A percentile compares a stretch with the other conserved stretches of the same genome.
These are phyloP conservation scores for Amorphotheca resinae DNA, from an alignment of 495 filamentous ascomycete species.

Conservation along the genomic window DNA sequence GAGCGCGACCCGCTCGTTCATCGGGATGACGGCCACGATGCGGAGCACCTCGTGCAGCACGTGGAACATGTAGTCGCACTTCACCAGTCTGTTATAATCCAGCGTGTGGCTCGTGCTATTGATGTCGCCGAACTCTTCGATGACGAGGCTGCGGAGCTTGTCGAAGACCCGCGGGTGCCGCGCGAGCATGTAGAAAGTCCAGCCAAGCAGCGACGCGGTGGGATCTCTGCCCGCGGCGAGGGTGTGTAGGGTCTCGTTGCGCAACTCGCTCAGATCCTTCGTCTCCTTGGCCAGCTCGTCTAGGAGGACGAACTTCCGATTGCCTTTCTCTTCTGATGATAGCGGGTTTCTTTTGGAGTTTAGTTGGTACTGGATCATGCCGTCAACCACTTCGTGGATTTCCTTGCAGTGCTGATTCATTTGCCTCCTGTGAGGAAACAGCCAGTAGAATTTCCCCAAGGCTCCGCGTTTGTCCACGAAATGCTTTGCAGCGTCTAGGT, in stretches of 20 bases:
- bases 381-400: slow-evolving; percentile 39
- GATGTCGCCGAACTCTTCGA: slow-evolving; percentile 22
- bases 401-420: slow-evolving; percentile 31
- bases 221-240: slow-evolving; percentile 33
- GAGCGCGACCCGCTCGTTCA: slow-evolving; percentile 25
- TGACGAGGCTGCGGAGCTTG: slow-evolving; percentile 3
- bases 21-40: slow-evolving; percentile 38
- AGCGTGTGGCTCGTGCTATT: slow-evolving; percentile 7
- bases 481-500: slow-evolving; percentile 9
- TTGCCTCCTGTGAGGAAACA: slow-evolving; percentile 26
- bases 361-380: slow-evolving; percentile 31
- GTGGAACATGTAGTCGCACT: slow-evolving; percentile 34
- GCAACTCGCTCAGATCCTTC: slow-evolving; percentile 6
- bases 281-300: slow-evolving; percentile 49
- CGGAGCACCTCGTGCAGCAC: slow-evolving; percentile 33
- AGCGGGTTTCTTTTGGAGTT: slow-evolving; percentile 12
- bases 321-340: slow-evolving; percentile 3
- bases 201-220: slow-evolving; percentile 19
- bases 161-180: slow-evolving; percentile 6
- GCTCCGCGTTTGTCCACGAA: slow-evolving; percentile 24
- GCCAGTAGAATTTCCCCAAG: slow-evolving; percentile 27
- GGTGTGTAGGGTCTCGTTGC: slow-evolving; percentile 7
- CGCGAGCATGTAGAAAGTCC: slow-evolving; percentile 19
- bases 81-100: slow-evolving; percentile 18
- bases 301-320: slow-evolving; percentile 47